phyloP scores from a whole-genome alignment of 805 yeast species.

The Suhomyces kilbournensis region DNA sequence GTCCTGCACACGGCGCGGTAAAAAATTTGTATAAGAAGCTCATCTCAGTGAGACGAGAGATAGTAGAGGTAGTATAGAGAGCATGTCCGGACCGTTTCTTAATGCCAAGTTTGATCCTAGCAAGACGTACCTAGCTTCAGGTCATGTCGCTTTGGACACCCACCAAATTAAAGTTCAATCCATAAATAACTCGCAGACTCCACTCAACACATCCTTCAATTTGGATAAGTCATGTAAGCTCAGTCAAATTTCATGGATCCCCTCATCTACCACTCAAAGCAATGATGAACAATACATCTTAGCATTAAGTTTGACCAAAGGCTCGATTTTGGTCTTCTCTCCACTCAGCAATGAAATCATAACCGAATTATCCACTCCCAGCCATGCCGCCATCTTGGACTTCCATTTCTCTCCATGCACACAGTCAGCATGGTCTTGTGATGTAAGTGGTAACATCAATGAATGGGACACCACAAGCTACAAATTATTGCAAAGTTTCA shows the following conservation, averaged over 20 bases:
- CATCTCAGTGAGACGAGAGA: conserved; percentile 1
- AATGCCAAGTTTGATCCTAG: conserved; percentile 58
- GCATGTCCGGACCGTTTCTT: conserved; percentile 24
- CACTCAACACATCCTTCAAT: conserved; percentile 47
- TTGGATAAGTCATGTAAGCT: conserved; percentile 51
- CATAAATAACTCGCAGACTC: conserved; percentile 37
- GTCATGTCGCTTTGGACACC: conserved; percentile 63
- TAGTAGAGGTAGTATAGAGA: background rate
- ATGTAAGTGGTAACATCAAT: conserved; percentile 52
- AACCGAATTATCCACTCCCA: conserved; percentile 47
- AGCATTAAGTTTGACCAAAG: conserved; percentile 64
- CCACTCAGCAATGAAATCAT: conserved; percentile 61
- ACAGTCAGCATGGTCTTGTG: conserved; percentile 56
- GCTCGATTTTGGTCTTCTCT: conserved; percentile 62
- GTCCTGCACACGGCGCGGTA: conserved; percentile 2
- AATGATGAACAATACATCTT: conserved; percentile 43
- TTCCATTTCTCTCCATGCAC: conserved; percentile 44
- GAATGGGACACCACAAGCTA: conserved; percentile 59
- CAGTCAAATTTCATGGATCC: conserved; percentile 55
- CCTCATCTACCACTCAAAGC: conserved; percentile 11
- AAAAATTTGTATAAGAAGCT: conserved; percentile 3
- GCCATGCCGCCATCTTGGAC: conserved; percentile 47
- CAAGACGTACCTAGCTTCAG: conserved; percentile 63
- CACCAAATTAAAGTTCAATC: conserved; percentile 68
- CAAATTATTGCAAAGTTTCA: conserved; percentile 40